These are phyloP conservation scores for Mayamaea pseudoterrestris DNA, from an alignment of 108 stramenopile genomes.

Conservation along the genomic window DNA sequence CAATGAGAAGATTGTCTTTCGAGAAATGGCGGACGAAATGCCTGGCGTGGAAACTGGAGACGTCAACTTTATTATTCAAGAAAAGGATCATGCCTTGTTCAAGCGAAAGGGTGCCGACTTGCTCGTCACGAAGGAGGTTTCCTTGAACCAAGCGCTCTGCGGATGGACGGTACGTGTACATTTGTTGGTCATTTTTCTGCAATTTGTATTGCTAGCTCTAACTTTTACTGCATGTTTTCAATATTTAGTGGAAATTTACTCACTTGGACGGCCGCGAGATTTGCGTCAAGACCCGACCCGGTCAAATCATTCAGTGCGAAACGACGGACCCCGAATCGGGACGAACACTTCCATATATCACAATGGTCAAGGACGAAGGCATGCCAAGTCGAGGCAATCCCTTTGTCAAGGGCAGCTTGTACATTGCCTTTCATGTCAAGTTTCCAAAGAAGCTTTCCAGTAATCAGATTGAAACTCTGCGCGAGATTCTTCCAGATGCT, in stretches of 20 bases:
- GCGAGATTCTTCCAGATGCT: slow-evolving; percentile 53
- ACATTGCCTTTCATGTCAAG: slow-evolving; percentile 82
- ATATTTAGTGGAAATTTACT: slow-evolving; percentile 81
- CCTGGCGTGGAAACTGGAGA: slow-evolving; percentile 89
- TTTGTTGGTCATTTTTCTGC: background rate
- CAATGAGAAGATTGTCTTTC: slow-evolving; percentile 86
- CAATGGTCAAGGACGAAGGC: slow-evolving; percentile 82
- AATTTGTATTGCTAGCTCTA: background rate
- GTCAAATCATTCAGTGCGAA: slow-evolving; percentile 79
- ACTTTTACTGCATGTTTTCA: slow-evolving; percentile 40
- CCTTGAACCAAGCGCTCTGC: slow-evolving; percentile 86
- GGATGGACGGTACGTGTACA: slow-evolving; percentile 60
- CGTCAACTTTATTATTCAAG: slow-evolving; percentile 91
- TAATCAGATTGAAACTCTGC: slow-evolving; percentile 39
- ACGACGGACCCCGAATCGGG: slow-evolving; percentile 31
- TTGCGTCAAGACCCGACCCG: slow-evolving; percentile 78
- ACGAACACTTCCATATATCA: slow-evolving; percentile 73
- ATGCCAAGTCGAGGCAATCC: slow-evolving; percentile 94
- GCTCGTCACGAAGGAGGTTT: slow-evolving; percentile 69
- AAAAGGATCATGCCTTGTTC: slow-evolving; percentile 89
- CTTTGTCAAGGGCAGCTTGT: slow-evolving; percentile 84
- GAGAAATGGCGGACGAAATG: slow-evolving; percentile 87
- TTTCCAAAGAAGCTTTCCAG: slow-evolving; percentile 64
- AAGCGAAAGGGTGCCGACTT: slow-evolving; percentile 92
- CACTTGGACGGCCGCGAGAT: slow-evolving; percentile 90